Percentiles rank a stretch among this genome's conserved stretches.
These are phyloP conservation scores for Phlebiopsis flavidoalba DNA, from an alignment of 768 basidiomycete genomes.

Conservation along the genomic window DNA sequence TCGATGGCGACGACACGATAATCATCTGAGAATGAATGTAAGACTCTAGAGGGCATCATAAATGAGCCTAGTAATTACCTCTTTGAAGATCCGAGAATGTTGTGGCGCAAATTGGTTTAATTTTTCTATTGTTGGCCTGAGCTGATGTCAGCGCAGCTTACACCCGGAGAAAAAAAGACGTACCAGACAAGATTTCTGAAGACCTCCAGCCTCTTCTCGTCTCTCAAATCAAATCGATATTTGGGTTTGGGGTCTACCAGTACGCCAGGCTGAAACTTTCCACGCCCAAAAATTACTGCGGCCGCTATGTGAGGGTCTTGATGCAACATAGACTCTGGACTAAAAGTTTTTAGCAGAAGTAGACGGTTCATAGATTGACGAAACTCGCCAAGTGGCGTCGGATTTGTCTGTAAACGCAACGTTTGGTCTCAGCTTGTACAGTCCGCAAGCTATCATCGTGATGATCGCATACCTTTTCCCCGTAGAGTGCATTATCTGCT, in stretches of 20 bases:
- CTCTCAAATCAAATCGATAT: constrained; percentile 20
- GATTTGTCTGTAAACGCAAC: constrained; percentile 21
- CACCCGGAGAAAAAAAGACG: background rate
- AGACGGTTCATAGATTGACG: background rate
- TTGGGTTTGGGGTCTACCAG: constrained; percentile 26
- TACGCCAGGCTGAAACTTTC: constrained; percentile 26
- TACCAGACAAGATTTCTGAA: constrained; percentile 23
- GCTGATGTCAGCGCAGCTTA: background rate
- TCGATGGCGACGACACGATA: constrained; percentile 30
- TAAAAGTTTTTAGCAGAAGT: background rate
- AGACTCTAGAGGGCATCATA: too few relatives aligned
- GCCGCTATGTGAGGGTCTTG: constrained; percentile 24
- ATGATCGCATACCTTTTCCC: constrained; percentile 19
- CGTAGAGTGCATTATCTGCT: constrained; percentile 36
- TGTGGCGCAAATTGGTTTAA: constrained; percentile 37
- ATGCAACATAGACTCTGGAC: constrained; percentile 30
- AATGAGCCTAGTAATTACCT: constrained; percentile 23
- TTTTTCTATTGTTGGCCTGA: constrained; percentile 36
- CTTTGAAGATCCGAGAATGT: constrained; percentile 43
- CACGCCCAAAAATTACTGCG: constrained; percentile 30
- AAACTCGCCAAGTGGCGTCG: constrained; percentile 18
- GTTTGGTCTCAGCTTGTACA: too few relatives aligned
- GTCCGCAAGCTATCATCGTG: background rate
- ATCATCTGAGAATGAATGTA: constrained; percentile 33
- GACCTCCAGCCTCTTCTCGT: constrained; percentile 16